Base-by-base conservation (phyloP, 257 asterid genomes). In the Solanum appendiculatum region DNA sequence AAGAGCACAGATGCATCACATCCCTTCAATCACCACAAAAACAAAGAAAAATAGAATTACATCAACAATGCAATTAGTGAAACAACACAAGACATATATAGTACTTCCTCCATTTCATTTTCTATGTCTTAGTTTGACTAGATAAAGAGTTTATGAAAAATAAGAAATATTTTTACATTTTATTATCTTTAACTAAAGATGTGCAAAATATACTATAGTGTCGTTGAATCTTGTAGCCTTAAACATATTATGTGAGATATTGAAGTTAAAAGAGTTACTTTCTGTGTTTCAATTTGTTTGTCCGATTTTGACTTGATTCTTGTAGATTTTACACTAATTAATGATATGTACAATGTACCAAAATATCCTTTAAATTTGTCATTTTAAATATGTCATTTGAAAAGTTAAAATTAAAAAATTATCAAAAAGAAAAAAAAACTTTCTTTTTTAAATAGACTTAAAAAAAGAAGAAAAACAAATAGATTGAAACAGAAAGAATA, bases 1-100 rank as follows among this genome's bases (percentile, higher is more conserved):
- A 86, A 77, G 20, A 90, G 72, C 83, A 90, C 78, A 20, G 91
- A 90, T 29, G 92, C 92, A 82, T 90, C 92, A 37, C 91, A 90
- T 4, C 91, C 91, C 92, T 86, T 5, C 5, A 54, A 39, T 18
- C 10, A 10, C 11, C 37, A 6, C 66, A 10, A 10, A 40, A 31
- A 18, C 23, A 21, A 56, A 23, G 4, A 39, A 10, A 8, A 12
- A 31, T 29, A 42, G 70, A n/a, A 31, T 10, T 10, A 42, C n/a
- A 27, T 21, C 33, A n/a, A n/a, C 7, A 39, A 40, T 40, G 34
- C 34, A 40, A 75, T n/a, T 11, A 64, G 11, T 27, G 0, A 81
- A 81, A 18, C 12, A 44, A 0, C 10, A 86, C 25, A 46, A 69
- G 4, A 21, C n/a, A 69, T 23, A 11, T 11, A 37, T 37, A 36